Evolutionary conservation across 2,329 filamentous ascomycete species (phyloP).

Genomic region (Clarireedia paspali): DNA sequence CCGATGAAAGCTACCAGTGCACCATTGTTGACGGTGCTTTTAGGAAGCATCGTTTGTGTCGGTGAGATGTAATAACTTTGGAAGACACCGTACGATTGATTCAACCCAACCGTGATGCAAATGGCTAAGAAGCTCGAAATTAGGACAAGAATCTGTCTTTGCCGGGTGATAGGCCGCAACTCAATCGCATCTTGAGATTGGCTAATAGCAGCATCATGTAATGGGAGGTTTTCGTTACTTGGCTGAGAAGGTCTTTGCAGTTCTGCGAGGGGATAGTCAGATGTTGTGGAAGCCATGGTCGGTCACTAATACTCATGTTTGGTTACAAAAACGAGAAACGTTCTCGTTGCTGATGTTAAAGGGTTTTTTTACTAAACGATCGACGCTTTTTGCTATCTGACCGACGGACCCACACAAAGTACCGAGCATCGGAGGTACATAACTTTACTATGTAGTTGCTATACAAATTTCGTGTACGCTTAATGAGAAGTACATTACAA

Average conservation of each 20-base stretch:
- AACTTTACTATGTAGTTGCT: too few species aligned
- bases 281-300: background rate
- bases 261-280: conserved; percentile 1
- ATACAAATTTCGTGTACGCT: too few species aligned
- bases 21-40: conserved; percentile 29
- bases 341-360: too few species aligned
- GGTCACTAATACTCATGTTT: too few species aligned
- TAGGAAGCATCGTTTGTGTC: conserved; percentile 33
- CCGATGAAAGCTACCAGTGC: conserved; percentile 42
- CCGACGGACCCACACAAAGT: too few species aligned
- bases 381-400: too few species aligned
- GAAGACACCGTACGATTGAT: conserved; percentile 42
- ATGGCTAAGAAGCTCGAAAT: conserved; percentile 38
- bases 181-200: conserved; percentile 32
- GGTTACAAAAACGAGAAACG: too few species aligned
- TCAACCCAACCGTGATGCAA: conserved; percentile 40
- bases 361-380: too few species aligned
- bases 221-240: conserved; percentile 13
- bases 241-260: conserved; percentile 9
- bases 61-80: conserved; percentile 40
- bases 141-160: conserved; percentile 37
- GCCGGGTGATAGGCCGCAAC: conserved; percentile 19
- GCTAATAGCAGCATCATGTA: background rate
- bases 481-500: too few species aligned
- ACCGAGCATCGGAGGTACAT: too few species aligned